Evolutionary conservation across 371 early-diverging fungal species (phyloP), one percentile per base, ranked within the genome.

Genomic region (Rozella allomycis): DNA sequence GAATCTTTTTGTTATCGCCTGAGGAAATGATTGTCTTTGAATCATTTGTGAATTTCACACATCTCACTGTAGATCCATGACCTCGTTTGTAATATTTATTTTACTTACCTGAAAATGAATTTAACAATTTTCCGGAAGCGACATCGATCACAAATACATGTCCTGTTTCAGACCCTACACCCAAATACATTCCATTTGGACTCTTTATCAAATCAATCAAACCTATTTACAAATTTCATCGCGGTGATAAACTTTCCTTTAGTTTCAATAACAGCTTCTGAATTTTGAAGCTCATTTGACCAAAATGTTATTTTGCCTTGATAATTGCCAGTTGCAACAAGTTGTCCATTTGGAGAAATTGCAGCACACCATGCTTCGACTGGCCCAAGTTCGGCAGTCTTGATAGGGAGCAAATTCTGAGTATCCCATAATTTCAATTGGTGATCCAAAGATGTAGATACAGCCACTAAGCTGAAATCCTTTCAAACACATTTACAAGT

Each of bases 341-440:
- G 49, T 19, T 67, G 47, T 0, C 75, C 74, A 40, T 78, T 76
- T 9, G 75, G 77, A 17, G 70, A 70, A 34, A 74, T 70, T 12
- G 59, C 54, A 2, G 62, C 64, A 4, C 67, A 67, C 80, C 80
- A 82, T 2, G 76, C 69, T 49, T 82, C 71, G 11, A 66, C 70
- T 45, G 67, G 58, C 31, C 66, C 72, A 22, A 71, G 64, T 21
- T 70, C 71, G 30, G 79, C 71, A 6, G 55, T 61, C 35, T 49
- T 59, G 35, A 59, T 37, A 25, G 57, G 50, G 30, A 46, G 30
- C 17, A 56, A 49, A 9, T 58, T 50, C 17, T 54, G 47, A 19
- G 79, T 40, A 50, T 79, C 76, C 80, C 79, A 79, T 23, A 79
- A 54, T 25, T 66, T 52, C 41, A 82, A 66, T 31, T 69, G 77